Conservation (phyloP, 768 basidiomycete genomes). For the Termitomyces titanicus region DNA sequence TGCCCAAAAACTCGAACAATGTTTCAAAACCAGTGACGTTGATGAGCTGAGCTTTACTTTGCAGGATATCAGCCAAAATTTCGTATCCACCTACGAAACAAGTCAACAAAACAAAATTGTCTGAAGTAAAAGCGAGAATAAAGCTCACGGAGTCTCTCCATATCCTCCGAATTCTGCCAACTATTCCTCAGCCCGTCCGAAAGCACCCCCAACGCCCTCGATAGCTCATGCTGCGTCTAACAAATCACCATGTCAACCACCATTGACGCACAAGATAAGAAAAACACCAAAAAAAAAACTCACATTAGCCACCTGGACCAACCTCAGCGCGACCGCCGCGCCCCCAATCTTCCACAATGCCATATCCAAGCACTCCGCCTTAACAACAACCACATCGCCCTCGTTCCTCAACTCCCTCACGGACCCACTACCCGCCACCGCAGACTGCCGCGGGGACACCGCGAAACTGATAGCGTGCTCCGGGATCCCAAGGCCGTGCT, state of each 20-base stretch:
- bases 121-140: neutral
- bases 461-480: slow-evolving; percentile 37
- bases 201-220: slow-evolving; percentile 66
- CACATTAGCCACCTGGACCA: slow-evolving; percentile 77
- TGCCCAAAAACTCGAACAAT: slow-evolving; percentile 81
- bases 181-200: slow-evolving; percentile 76
- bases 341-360: slow-evolving; percentile 85
- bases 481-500: slow-evolving; percentile 41
- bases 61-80: slow-evolving; percentile 70
- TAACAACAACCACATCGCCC: slow-evolving; percentile 62
- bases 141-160: slow-evolving; percentile 78
- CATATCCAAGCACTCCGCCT: slow-evolving; percentile 62
- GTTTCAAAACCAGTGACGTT: slow-evolving; percentile 81
- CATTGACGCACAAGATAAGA: neutral
- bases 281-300: slow-evolving; percentile 16
- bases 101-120: neutral
- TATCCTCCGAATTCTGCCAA: slow-evolving; percentile 95
- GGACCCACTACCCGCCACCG: slow-evolving; percentile 17
- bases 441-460: slow-evolving; percentile 29
- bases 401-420: slow-evolving; percentile 22
- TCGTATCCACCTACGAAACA: slow-evolving; percentile 74
- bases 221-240: slow-evolving; percentile 75
- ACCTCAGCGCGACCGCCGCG: slow-evolving; percentile 62
- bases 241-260: neutral
- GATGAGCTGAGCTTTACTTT: slow-evolving; percentile 68